phyloP scores from a whole-genome alignment of 1,284 basidiomycete species.

The Microbotryum silenes-acaulis region DNA sequence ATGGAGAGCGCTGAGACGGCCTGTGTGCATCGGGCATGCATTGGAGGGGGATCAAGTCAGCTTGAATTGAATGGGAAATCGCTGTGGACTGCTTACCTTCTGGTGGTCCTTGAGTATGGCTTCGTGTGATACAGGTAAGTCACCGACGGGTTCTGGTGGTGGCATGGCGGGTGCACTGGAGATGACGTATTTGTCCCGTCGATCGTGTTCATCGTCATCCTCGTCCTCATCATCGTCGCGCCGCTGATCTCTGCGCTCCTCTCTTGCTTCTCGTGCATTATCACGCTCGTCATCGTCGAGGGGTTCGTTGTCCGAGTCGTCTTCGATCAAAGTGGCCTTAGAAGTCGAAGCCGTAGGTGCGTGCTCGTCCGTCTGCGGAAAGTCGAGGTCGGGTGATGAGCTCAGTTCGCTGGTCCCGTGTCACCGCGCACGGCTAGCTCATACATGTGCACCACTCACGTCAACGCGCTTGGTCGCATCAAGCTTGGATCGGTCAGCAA shows the following conservation, averaged over 20 bases:
- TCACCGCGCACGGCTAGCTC: no score
- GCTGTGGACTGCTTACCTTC: constrained; percentile 48
- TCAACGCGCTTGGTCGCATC: no score
- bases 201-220: not conserved
- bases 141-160: constrained; percentile 35
- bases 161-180: no score
- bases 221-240: not conserved
- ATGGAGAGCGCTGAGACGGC: constrained; percentile 84
- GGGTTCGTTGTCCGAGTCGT: no score
- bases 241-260: not conserved
- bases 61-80: not conserved
- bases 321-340: no score
- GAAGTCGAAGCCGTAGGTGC: no score
- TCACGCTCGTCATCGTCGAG: constrained; percentile 1
- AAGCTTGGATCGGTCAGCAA: no score
- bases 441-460: no score
- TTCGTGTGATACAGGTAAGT: constrained; percentile 57
- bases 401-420: no score
- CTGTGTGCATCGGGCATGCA: constrained; percentile 35
- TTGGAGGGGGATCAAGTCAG: not conserved
- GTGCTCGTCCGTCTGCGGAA: no score
- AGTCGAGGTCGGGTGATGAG: no score
- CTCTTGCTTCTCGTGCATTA: not conserved
- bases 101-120: constrained; percentile 83
- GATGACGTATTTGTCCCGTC: not conserved